Evolutionary conservation across 306 rosid genomes (phyloP).

Genomic region (Fagus crenata): DNA sequence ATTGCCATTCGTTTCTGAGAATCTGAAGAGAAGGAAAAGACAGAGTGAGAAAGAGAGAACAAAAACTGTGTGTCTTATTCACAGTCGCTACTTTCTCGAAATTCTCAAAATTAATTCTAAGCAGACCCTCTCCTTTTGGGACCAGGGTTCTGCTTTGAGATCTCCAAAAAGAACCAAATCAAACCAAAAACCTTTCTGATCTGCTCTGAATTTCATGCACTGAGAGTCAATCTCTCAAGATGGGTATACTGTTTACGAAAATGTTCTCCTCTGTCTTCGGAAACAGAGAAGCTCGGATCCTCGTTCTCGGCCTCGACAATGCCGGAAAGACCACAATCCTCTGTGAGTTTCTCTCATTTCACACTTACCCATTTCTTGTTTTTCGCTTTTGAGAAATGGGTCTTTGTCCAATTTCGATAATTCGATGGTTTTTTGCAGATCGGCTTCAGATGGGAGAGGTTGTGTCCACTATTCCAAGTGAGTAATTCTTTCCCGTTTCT

Average conservation of each 20-base stretch:
- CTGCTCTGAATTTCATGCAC: slow-evolving; percentile 35
- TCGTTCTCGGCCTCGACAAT: slow-evolving; percentile 99
- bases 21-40: background rate
- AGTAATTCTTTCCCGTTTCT: slow-evolving; percentile 52
- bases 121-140: slow-evolving; percentile 38
- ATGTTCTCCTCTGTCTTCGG: slow-evolving; percentile 93
- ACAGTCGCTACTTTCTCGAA: slow-evolving; percentile 2
- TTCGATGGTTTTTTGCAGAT: slow-evolving; percentile 54
- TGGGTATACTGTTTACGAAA: slow-evolving; percentile 85
- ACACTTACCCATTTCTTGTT: slow-evolving; percentile 8
- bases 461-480: slow-evolving; percentile 99
- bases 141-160: slow-evolving; percentile 59
- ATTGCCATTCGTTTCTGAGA: background rate
- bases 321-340: slow-evolving; percentile 99
- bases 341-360: slow-evolving; percentile 44
- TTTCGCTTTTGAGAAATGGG: background rate
- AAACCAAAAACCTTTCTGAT: slow-evolving; percentile 8
- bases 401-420: background rate
- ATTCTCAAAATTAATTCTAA: background rate
- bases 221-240: slow-evolving; percentile 40
- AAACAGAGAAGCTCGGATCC: slow-evolving; percentile 97
- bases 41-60: slow-evolving; percentile 7
- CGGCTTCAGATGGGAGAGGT: slow-evolving; percentile 99
- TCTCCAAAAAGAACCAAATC: slow-evolving; percentile 12
- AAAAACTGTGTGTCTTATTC: background rate